Evolutionary conservation across 805 yeast species (phyloP).

Genomic region (Gaillardinia entomophila): DNA sequence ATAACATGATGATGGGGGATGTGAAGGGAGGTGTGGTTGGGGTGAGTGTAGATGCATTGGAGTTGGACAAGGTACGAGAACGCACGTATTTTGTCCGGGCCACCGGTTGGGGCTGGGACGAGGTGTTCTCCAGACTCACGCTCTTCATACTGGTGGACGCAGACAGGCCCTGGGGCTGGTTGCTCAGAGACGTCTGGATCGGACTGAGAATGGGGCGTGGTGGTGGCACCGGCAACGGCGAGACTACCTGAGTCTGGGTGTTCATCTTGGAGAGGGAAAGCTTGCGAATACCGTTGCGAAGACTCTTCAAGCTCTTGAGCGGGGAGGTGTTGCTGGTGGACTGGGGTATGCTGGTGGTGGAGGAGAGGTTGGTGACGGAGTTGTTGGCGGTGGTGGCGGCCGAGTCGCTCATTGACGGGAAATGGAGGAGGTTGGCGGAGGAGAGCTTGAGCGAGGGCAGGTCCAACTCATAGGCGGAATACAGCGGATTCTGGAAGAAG

Average conservation of each 20-base stretch:
- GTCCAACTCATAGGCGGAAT: slow-evolving; percentile 20
- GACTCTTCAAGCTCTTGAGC: slow-evolving; percentile 28
- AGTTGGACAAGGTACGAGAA: slow-evolving; percentile 16
- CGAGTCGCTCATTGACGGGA: slow-evolving; percentile 6
- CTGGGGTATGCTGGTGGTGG: neutral
- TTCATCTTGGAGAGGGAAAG: slow-evolving; percentile 18
- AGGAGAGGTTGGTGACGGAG: slow-evolving; percentile 1
- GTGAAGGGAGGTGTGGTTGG: slow-evolving; percentile 30
- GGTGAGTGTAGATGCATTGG: slow-evolving; percentile 12
- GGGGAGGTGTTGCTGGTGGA: slow-evolving; percentile 19
- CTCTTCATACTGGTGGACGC: slow-evolving; percentile 1
- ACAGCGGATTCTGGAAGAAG: slow-evolving; percentile 5
- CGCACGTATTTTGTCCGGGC: slow-evolving; percentile 5
- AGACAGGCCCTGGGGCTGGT: slow-evolving; percentile 1
- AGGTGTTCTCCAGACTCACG: neutral
- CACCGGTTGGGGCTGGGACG: slow-evolving; percentile 2
- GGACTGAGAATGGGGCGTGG: slow-evolving; percentile 8
- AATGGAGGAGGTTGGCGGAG: slow-evolving; percentile 7
- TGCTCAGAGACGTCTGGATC: slow-evolving; percentile 10
- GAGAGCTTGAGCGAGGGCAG: slow-evolving; percentile 16
- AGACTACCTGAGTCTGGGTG: slow-evolving; percentile 2
- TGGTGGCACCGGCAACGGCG: slow-evolving; percentile 3
- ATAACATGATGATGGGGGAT: slow-evolving; percentile 34
- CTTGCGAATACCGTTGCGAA: slow-evolving; percentile 34
- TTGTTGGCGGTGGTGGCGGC: slow-evolving; percentile 3